phyloP scores from a whole-genome alignment of 345 rosid species.

The Ailanthus altissimus region DNA sequence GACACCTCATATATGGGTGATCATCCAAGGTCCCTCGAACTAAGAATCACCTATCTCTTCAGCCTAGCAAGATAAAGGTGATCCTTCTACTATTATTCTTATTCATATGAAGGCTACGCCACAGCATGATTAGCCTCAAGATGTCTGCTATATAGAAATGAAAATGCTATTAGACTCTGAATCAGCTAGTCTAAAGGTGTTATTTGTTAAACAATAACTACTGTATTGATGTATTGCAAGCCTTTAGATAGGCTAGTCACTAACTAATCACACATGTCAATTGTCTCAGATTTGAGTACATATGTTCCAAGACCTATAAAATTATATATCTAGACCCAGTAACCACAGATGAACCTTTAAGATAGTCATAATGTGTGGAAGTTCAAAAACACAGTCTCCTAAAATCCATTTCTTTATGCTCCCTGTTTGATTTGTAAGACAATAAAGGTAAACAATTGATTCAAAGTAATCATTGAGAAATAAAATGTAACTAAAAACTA shows the following conservation, averaged over 20 bases:
- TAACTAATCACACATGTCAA: background rate
- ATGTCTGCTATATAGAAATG: background rate
- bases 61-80: background rate
- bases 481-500: background rate
- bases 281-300: background rate
- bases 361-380: background rate
- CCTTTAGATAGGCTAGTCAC: background rate
- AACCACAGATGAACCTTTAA: background rate
- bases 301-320: background rate
- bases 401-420: no score
- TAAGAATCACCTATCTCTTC: background rate
- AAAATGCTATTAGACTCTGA: background rate
- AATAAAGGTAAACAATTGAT: background rate
- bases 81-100: background rate
- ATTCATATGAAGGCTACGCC: background rate
- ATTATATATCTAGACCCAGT: background rate
- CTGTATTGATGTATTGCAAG: background rate
- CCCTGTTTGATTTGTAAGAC: background rate
- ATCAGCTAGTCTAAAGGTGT: background rate
- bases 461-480: background rate
- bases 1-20: background rate
- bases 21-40: background rate
- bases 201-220: background rate
- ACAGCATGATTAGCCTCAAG: background rate
- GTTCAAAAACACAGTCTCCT: background rate